Evolutionary conservation across 495 filamentous ascomycete species (phyloP).

Genomic region (Cercophora scortea): DNA sequence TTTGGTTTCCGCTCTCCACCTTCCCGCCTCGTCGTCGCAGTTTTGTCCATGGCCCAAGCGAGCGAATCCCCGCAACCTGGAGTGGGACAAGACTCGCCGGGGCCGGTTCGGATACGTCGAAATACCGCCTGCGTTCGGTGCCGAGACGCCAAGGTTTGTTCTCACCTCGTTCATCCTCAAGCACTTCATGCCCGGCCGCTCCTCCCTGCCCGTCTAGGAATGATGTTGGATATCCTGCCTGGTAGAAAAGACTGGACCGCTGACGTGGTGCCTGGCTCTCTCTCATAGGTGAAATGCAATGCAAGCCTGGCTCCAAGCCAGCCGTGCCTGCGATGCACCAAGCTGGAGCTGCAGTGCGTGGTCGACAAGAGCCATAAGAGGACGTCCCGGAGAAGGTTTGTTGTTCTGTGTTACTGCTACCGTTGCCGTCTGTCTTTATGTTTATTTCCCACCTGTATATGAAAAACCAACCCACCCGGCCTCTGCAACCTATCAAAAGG

Average conservation of each 20-base stretch:
- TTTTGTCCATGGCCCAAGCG: neutral
- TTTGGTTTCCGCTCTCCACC: too few species aligned
- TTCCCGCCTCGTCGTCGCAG: too few species aligned
- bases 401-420: neutral
- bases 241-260: too few species aligned
- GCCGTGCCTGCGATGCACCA: constrained; percentile 35
- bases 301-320: constrained; percentile 29
- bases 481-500: too few species aligned
- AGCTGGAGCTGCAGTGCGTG: constrained; percentile 35
- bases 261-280: neutral
- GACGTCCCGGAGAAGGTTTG: constrained; percentile 32
- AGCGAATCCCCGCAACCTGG: constrained; percentile 1
- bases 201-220: too few species aligned
- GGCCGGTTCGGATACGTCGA: constrained; percentile 26
- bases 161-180: too few species aligned
- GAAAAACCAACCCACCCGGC: too few species aligned
- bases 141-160: constrained; percentile 32
- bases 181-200: too few species aligned
- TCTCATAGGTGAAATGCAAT: constrained; percentile 34
- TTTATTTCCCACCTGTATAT: too few species aligned
- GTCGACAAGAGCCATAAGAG: constrained; percentile 41
- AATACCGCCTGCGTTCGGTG: constrained; percentile 37
- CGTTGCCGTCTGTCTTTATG: too few species aligned
- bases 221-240: too few species aligned
- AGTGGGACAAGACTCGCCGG: neutral